Evolutionary conservation across 208 protist species (phyloP).

Genomic region (Leishmania arabica): DNA sequence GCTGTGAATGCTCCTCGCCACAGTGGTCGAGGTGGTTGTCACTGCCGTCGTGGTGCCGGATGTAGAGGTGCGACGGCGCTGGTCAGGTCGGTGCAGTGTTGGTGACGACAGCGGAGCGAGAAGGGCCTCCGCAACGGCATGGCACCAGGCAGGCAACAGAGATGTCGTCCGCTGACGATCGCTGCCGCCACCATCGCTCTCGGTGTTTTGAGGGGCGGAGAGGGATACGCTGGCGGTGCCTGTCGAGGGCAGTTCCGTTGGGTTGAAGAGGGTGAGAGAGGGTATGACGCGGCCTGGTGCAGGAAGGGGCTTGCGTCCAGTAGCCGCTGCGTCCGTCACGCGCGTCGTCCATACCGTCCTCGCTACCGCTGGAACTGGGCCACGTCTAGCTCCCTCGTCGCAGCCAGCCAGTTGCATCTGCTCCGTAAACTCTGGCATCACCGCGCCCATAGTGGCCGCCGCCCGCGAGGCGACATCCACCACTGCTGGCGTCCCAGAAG

Average conservation of each 20-base stretch:
- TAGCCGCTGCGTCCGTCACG: neutral
- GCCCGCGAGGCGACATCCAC: neutral
- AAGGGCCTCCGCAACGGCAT: conserved; percentile 5
- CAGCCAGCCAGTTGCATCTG: neutral
- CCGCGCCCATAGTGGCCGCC: neutral
- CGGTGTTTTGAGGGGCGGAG: neutral
- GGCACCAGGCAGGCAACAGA: conserved; percentile 24
- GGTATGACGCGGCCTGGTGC: neutral
- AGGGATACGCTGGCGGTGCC: neutral
- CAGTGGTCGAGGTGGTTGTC: conserved; percentile 10
- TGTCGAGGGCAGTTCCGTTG: neutral
- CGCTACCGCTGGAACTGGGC: neutral
- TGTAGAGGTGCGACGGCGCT: neutral
- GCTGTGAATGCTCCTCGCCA: conserved; percentile 20
- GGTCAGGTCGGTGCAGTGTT: neutral
- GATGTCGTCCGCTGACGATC: neutral
- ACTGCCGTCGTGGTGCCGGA: conserved; percentile 11
- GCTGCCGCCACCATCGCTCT: neutral
- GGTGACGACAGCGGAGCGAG: conserved; percentile 9
- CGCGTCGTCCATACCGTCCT: neutral
- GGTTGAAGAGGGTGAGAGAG: neutral
- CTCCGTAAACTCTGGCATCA: neutral
- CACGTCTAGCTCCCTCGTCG: neutral
- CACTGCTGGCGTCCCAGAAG: neutral
- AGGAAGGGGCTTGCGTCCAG: neutral